Percentiles rank a stretch among this genome's conserved stretches.
These are phyloP conservation scores for Botryosphaeria dothidea DNA, from an alignment of 2,329 filamentous ascomycete species.

Conservation along the genomic window DNA sequence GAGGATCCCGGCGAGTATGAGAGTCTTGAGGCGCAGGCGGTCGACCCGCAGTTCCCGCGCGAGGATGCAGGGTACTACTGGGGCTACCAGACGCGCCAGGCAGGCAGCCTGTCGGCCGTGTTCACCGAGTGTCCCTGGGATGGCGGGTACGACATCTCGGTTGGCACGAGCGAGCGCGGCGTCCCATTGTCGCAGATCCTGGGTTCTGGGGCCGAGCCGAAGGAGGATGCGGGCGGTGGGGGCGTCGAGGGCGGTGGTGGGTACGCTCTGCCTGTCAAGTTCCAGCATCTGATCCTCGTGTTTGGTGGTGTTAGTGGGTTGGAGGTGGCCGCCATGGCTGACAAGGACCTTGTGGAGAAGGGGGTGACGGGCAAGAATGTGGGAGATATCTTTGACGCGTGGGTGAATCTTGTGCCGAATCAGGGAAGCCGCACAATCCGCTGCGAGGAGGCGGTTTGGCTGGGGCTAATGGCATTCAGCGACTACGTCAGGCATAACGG, in stretches of 20 bases:
- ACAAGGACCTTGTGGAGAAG: slow-evolving; percentile 59
- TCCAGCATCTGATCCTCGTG: slow-evolving; percentile 73
- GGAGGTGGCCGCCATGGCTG: slow-evolving; percentile 69
- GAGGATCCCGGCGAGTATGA: slow-evolving; percentile 36
- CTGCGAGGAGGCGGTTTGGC: slow-evolving; percentile 80
- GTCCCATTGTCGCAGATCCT: slow-evolving; percentile 44
- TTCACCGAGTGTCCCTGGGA: slow-evolving; percentile 77
- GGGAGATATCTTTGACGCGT: slow-evolving; percentile 76
- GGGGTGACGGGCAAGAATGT: slow-evolving; percentile 66
- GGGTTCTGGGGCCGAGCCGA: slow-evolving; percentile 18
- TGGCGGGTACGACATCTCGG: slow-evolving; percentile 77
- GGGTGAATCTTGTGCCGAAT: slow-evolving; percentile 77
- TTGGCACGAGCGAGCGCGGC: slow-evolving; percentile 82
- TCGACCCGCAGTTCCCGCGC: slow-evolving; percentile 68
- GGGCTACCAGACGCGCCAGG: slow-evolving; percentile 74
- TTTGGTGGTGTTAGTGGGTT: slow-evolving; percentile 81
- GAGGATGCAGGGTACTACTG: slow-evolving; percentile 82
- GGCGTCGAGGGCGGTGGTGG: slow-evolving; percentile 22
- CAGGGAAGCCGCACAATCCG: slow-evolving; percentile 81
- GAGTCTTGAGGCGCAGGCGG: slow-evolving; percentile 55
- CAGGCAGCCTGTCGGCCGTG: slow-evolving; percentile 66
- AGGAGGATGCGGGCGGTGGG: background rate
- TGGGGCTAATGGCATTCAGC: slow-evolving; percentile 69
- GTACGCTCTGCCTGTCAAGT: slow-evolving; percentile 39
- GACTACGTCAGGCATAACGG: slow-evolving; percentile 31